Evolutionary conservation across 192 early-diverging fungal genomes (phyloP).

Genomic region (Pilaira anomala): DNA sequence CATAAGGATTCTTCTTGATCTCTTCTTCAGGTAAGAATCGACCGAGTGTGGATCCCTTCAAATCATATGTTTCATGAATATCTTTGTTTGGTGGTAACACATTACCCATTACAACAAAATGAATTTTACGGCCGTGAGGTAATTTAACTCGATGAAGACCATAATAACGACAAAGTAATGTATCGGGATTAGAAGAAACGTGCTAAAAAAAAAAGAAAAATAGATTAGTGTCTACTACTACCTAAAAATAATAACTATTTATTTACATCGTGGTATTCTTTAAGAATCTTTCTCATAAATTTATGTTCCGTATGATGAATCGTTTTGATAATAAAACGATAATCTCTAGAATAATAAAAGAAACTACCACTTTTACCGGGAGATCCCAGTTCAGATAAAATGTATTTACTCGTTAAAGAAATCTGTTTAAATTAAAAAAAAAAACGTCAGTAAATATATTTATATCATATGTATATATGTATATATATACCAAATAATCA

Average conservation of each 20-base stretch:
- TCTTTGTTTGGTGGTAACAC: conserved; percentile 96
- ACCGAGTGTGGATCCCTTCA: conserved; percentile 95
- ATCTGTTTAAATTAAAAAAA: conserved; percentile 40
- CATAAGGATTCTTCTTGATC: conserved; percentile 72
- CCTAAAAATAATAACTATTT: neutral
- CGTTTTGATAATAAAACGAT: conserved; percentile 98
- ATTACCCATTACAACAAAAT: conserved; percentile 99
- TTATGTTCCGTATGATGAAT: conserved; percentile 95
- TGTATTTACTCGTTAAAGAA: conserved; percentile 95
- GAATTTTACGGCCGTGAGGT: conserved; percentile 87
- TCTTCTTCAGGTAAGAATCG: conserved; percentile 78
- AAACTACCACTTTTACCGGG: conserved; percentile 95
- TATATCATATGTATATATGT: neutral
- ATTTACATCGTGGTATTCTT: conserved; percentile 70
- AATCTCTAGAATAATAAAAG: conserved; percentile 98
- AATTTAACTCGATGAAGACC: conserved; percentile 94
- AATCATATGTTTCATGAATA: conserved; percentile 94
- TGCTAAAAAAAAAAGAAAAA: conserved; percentile 58
- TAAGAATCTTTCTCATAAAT: conserved; percentile 84
- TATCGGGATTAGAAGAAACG: conserved; percentile 82
- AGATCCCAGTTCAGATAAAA: conserved; percentile 90
- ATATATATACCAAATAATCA: conserved; percentile 79
- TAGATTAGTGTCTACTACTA: conserved; percentile 33
- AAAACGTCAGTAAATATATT: neutral
- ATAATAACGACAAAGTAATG: conserved; percentile 88